These are phyloP conservation scores for Aquilaria malaccensis DNA, from an alignment of 345 rosid genomes.

Conservation along the genomic window DNA sequence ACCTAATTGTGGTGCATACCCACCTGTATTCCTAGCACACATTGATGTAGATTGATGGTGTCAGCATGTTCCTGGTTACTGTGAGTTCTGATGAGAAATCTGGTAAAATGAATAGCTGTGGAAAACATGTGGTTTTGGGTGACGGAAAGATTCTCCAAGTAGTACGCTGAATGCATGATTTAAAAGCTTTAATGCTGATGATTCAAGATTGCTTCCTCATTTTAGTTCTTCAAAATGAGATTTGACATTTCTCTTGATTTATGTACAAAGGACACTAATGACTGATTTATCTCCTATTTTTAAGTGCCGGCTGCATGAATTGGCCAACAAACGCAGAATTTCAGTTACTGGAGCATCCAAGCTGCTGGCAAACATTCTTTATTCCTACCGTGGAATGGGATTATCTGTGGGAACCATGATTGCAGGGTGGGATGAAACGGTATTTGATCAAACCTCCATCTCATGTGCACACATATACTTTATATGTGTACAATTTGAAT, in stretches of 20 bases:
- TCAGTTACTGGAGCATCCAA: conserved; percentile 94
- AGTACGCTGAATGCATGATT: too few species aligned
- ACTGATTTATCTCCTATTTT: conserved; percentile 15
- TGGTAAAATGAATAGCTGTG: too few species aligned
- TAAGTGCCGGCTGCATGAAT: conserved; percentile 90
- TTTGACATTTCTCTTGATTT: too few species aligned
- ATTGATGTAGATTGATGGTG: too few species aligned
- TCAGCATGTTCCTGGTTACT: too few species aligned
- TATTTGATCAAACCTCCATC: conserved; percentile 13
- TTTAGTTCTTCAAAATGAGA: background rate
- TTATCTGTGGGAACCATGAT: conserved; percentile 95
- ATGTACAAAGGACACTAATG: background rate
- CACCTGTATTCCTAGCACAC: too few species aligned
- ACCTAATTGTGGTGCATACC: too few species aligned
- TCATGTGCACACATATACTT: background rate
- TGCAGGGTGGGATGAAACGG: conserved; percentile 98
- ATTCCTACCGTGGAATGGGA: conserved; percentile 93
- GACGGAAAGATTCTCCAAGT: too few species aligned
- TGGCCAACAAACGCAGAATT: conserved; percentile 92
- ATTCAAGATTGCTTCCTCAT: background rate
- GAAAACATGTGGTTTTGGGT: background rate
- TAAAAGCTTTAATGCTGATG: too few species aligned
- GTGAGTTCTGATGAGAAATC: too few species aligned
- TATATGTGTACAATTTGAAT: background rate
- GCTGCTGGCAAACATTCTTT: conserved; percentile 85